Conservation (phyloP, 306 rosid genomes). For the Biancaea sappan region DNA sequence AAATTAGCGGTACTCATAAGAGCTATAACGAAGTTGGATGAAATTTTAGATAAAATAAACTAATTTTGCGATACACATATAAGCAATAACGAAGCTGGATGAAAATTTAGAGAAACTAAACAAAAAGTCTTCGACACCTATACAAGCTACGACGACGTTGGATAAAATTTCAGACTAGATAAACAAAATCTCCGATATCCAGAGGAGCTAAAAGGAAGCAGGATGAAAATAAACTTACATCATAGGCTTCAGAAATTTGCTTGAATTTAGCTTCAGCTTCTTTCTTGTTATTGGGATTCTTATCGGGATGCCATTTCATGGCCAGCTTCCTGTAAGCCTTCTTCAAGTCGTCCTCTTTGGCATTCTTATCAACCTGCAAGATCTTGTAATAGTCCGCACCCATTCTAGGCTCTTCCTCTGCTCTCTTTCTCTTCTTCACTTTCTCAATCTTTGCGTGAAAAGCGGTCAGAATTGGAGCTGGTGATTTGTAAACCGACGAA, state of each 20-base stretch:
- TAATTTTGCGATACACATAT: too few species aligned
- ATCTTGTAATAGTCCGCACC: constrained; percentile 70
- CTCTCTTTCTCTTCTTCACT: constrained; percentile 44
- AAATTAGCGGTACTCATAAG: background rate
- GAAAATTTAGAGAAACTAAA: background rate
- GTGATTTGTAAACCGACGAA: background rate
- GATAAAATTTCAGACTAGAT: background rate
- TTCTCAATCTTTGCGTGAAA: background rate
- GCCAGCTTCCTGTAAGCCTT: constrained; percentile 76
- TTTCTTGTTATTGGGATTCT: constrained; percentile 63
- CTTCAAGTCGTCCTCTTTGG: constrained; percentile 70
- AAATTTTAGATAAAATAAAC: too few species aligned
- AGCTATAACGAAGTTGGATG: background rate
- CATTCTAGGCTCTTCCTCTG: constrained; percentile 39
- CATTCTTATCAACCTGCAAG: constrained; percentile 66
- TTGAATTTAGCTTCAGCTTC: constrained; percentile 77
- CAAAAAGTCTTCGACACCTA: background rate
- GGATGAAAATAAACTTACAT: constrained; percentile 29
- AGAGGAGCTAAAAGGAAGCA: too few species aligned
- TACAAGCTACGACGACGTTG: background rate
- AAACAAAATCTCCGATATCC: background rate
- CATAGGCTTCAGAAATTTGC: constrained; percentile 72
- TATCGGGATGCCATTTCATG: constrained; percentile 85
- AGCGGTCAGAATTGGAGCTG: background rate
- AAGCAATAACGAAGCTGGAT: too few species aligned